Conservation (phyloP, 2,329 filamentous ascomycete species). For the Alternaria triticimaculans region DNA sequence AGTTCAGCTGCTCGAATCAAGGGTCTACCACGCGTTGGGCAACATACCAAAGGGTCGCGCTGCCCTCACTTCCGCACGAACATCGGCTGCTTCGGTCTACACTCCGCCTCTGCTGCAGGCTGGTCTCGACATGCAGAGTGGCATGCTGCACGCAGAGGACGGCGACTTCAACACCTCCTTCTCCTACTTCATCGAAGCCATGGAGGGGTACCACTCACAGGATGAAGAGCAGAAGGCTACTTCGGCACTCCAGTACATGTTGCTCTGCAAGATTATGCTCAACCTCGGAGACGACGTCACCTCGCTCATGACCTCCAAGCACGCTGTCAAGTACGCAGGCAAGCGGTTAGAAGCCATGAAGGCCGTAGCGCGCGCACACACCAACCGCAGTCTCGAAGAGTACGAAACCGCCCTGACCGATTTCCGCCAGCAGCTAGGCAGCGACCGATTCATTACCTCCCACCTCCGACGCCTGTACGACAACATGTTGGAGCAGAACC, state of each 20-base stretch:
- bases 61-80: slow-evolving; percentile 90
- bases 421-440: slow-evolving; percentile 92
- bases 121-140: slow-evolving; percentile 98
- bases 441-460: slow-evolving; percentile 95
- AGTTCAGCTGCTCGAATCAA: slow-evolving; percentile 94
- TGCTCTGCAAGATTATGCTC: slow-evolving; percentile 99
- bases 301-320: slow-evolving; percentile 91
- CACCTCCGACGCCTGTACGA: slow-evolving; percentile 96
- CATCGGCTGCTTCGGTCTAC: slow-evolving; percentile 95
- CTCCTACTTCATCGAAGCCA: slow-evolving; percentile 98
- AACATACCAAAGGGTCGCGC: slow-evolving; percentile 96
- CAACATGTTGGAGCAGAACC: slow-evolving; percentile 98
- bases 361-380: slow-evolving; percentile 92
- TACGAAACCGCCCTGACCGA: slow-evolving; percentile 91
- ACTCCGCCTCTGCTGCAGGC: slow-evolving; percentile 94
- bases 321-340: slow-evolving; percentile 93
- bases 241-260: slow-evolving; percentile 98
- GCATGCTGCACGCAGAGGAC: slow-evolving; percentile 98
- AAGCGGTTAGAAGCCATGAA: slow-evolving; percentile 99
- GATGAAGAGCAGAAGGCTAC: slow-evolving; percentile 90
- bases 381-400: slow-evolving; percentile 93
- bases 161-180: slow-evolving; percentile 99
- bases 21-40: slow-evolving; percentile 95
- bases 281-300: slow-evolving; percentile 97
- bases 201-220: slow-evolving; percentile 94